These are phyloP conservation scores for Arthrobotrys iridis DNA, from an alignment of 2,329 filamentous ascomycete genomes.

Conservation along the genomic window DNA sequence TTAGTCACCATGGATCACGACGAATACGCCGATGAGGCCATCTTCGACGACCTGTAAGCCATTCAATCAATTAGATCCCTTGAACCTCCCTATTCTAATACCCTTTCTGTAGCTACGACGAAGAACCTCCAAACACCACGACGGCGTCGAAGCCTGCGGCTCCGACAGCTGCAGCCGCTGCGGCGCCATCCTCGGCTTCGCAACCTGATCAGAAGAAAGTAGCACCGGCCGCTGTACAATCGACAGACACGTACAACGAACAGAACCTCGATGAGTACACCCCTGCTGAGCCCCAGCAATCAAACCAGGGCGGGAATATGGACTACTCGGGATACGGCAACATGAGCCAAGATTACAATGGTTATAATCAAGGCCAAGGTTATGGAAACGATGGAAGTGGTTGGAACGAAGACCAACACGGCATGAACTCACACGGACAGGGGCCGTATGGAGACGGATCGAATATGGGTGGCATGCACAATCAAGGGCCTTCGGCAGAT, in stretches of 20 bases:
- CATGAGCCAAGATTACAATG: constrained; percentile 45
- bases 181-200: constrained; percentile 8
- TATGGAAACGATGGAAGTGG: constrained; percentile 40
- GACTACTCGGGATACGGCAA: constrained; percentile 49
- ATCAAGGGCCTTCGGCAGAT: constrained; percentile 56
- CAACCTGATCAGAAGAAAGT: constrained; percentile 34
- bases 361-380: constrained; percentile 36
- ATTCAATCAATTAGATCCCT: not conserved
- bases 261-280: constrained; percentile 35
- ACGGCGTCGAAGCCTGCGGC: constrained; percentile 8
- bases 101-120: constrained; percentile 55
- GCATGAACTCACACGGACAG: constrained; percentile 55
- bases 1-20: constrained; percentile 57
- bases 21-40: constrained; percentile 78
- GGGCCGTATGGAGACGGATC: constrained; percentile 54
- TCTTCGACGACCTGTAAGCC: constrained; percentile 92
- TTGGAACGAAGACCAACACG: constrained; percentile 39
- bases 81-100: constrained; percentile 4
- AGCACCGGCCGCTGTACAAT: not conserved
- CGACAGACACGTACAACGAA: constrained; percentile 17
- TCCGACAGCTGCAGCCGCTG: not conserved
- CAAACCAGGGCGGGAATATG: constrained; percentile 23
- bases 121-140: constrained; percentile 37
- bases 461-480: constrained; percentile 47
- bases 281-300: constrained; percentile 39